These are phyloP conservation scores for Climacium dendroides DNA, from an alignment of 225 moss, liverwort and hornwort genomes.

Conservation along the genomic window DNA sequence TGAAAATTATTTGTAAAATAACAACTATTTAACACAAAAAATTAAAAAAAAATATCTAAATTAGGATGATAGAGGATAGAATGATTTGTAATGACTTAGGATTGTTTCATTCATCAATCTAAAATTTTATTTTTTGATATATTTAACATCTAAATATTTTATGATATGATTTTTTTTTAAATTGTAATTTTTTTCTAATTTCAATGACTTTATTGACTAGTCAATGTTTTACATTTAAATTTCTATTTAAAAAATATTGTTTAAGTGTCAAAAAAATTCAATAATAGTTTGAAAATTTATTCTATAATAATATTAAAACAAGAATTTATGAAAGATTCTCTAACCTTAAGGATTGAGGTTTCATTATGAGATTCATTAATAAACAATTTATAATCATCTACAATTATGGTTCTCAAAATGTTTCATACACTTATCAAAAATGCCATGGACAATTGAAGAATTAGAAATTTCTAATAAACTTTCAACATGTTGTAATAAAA, in stretches of 20 bases:
- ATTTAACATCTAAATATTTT: not conserved
- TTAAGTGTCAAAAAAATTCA: not conserved
- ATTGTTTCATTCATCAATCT: not conserved
- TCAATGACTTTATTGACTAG: fast-evolving
- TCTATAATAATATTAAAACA: not conserved
- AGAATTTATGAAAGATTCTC: fast-evolving
- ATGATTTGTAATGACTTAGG: not conserved
- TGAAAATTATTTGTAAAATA: not conserved
- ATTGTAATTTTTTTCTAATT: not conserved
- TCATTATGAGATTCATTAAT: not conserved
- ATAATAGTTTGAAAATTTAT: not conserved
- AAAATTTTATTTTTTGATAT: not conserved
- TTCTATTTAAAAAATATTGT: not conserved
- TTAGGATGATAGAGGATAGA: not conserved
- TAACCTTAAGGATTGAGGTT: fast-evolving
- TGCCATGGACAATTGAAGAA: not conserved
- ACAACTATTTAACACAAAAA: not conserved
- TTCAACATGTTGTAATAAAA: not conserved
- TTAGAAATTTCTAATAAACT: not conserved
- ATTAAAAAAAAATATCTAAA: not conserved
- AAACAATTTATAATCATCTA: not conserved
- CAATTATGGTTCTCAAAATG: not conserved
- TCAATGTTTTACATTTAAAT: not conserved
- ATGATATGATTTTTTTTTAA: not conserved
- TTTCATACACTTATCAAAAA: not conserved